Base-by-base conservation (phyloP, 179 eudicot species). In the Beta corolliflora region DNA sequence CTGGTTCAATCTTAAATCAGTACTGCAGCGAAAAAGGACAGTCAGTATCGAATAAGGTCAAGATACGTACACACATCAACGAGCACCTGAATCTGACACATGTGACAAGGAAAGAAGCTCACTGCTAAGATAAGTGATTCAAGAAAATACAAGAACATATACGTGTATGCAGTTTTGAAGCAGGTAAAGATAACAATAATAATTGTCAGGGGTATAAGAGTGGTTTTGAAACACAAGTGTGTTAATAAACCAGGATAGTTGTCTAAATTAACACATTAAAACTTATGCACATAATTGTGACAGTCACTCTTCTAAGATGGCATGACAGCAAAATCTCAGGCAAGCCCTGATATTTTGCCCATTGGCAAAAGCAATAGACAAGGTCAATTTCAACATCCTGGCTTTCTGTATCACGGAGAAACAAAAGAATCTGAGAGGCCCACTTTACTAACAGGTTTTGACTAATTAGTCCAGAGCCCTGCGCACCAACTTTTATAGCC, bases 1-100 rank as follows among this genome's bases (percentile, higher is more conserved):
- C 86, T 96, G 99, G 94, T 96, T 96, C 87, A 96, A 84, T 84
- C 99, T 89, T 90, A 96, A 83, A 87, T 96, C 98, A 67, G 98
- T 94, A 68, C 98, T 95, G 98, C 91, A 81, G 3, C 54, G 56
- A 36, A 44, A 64, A 79, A 71, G 45, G 56, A 76, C 21, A 48
- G 50, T 78, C 75, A 84, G 19, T 18, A 1, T 58, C 79, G 66
- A 52, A 1, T 48, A 19, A 44, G 14, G 3, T 36, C 45, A 64
- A 29, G 53, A 19, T 67, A 31, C 54, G 59, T 7, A 5, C 23
- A 74, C 7, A 0, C n/a, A 53, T 52, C 83, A 80, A 45, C 82
- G 31, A n/a, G 5, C 29, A n/a, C 41, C 19, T 1, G 52, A 60
- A 45, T 15, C 44, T 64, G 41, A 25, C 10, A 75, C 79, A 76